Base-by-base conservation (phyloP, 1,139 yeast species). In the Saccharomyces pastorianus region DNA sequence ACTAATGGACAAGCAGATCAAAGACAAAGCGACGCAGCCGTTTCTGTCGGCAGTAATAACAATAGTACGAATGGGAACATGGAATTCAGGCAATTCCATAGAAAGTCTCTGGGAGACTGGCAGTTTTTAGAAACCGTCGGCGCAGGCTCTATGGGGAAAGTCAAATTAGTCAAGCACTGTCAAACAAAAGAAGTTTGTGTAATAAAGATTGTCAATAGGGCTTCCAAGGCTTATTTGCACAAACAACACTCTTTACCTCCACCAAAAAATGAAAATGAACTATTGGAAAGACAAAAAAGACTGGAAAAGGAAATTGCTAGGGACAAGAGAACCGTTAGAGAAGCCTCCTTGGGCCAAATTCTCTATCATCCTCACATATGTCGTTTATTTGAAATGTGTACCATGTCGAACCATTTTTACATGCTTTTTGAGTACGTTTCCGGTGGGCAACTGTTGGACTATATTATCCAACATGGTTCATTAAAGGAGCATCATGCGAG, bases 61-160 rank as follows among this genome's bases (percentile, higher is more conserved):
- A 49, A 25, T 47, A 28, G 13, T 32, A 56, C 57, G 44, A 31
- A 60, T 28, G 70, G 46, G 28, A 52, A 32, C 57, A 52, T 17
- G 50, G 54, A 53, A 11, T 71, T 69, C 23, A 80, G 75, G 57
- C 90, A 85, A 61, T 86, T 86, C 64, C 91, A 90, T 68, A 81
- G 98, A 60, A 85, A 85, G 59, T 80, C 96, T 5, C 85, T 93
- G 54, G 99, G 99, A 17, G 97, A 95, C 62, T 93, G 99, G 99
- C 95, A 88, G 64, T 91, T 93, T 63, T 80, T 89, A 57, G 90
- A 90, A 68, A 90, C 97, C 0, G 88, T 93, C 51, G 99, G 99
- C 51, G 96, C 98, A 4, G 99, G 99, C 2, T 88, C 96, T 0
- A 93, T 93, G 99, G 99, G 99, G 55, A 95, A 93, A 70, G 99